These are phyloP conservation scores for Sporobolomyces phaffii DNA, from an alignment of 768 basidiomycete genomes.

Conservation along the genomic window DNA sequence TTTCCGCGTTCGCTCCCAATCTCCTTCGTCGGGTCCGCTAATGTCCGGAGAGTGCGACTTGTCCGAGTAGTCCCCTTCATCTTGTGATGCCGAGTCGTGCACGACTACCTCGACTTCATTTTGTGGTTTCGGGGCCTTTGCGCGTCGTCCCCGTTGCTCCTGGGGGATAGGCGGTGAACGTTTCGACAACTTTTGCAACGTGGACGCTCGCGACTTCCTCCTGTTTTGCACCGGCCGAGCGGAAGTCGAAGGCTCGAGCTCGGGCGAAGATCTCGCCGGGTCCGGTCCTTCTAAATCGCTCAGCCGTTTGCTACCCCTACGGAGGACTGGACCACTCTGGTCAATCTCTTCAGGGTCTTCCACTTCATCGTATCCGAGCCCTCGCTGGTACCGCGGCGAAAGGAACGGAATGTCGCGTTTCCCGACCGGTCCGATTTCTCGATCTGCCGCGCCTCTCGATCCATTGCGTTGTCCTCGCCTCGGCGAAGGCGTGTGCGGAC, in stretches of 20 bases:
- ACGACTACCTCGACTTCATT: slow-evolving; percentile 23
- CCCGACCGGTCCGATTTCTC: neutral
- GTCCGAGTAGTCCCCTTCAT: neutral
- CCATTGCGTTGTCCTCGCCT: neutral
- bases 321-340: slow-evolving; percentile 9
- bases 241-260: neutral
- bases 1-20: slow-evolving; percentile 17
- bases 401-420: slow-evolving; percentile 13
- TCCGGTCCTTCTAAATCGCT: slow-evolving; percentile 12
- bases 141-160: neutral
- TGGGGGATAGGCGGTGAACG: no score
- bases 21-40: neutral
- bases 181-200: neutral
- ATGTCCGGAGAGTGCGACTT: neutral
- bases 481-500: slow-evolving; percentile 8
- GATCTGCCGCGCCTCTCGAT: neutral
- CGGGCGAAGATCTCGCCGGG: neutral
- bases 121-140: neutral
- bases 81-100: slow-evolving; percentile 4
- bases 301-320: slow-evolving; percentile 23
- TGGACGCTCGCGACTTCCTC: neutral
- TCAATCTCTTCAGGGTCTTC: slow-evolving; percentile 8
- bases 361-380: neutral
- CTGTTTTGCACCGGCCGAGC: neutral
- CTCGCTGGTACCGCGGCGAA: neutral